Conservation (phyloP, 2,329 filamentous ascomycete species). For the Metarhizium brunneum region DNA sequence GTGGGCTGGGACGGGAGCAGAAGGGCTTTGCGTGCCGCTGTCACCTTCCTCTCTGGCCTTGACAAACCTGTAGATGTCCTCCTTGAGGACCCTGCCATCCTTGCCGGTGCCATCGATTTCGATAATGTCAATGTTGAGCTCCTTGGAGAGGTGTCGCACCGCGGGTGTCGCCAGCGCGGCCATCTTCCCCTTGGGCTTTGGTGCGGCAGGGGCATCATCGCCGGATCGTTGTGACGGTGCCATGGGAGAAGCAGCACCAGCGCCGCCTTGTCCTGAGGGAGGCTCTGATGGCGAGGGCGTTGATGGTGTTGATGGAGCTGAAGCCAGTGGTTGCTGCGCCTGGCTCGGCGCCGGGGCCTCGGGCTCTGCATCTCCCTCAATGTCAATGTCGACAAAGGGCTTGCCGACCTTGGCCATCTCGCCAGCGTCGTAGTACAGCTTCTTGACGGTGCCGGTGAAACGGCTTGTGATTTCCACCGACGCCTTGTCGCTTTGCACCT, state of each 20-base stretch:
- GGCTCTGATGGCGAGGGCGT: constrained; percentile 12
- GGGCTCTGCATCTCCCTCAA: constrained; percentile 61
- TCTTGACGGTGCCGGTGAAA: constrained; percentile 92
- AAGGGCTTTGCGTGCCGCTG: constrained; percentile 12
- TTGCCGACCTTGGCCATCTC: constrained; percentile 95
- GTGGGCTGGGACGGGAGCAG: constrained; percentile 11
- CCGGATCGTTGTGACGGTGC: background rate
- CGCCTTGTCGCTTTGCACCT: constrained; percentile 97
- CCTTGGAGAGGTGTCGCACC: constrained; percentile 78
- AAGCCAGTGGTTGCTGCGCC: constrained; percentile 13
- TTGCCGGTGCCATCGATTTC: constrained; percentile 78
- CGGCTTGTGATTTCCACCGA: constrained; percentile 86
- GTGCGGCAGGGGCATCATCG: constrained; percentile 7
- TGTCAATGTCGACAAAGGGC: constrained; percentile 91
- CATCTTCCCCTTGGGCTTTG: constrained; percentile 48
- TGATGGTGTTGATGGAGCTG: constrained; percentile 11
- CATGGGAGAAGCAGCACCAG: background rate
- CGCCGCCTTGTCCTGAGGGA: background rate
- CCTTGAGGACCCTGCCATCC: constrained; percentile 85
- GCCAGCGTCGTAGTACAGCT: constrained; percentile 87
- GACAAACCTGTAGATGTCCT: constrained; percentile 72
- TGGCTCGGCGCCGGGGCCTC: constrained; percentile 11
- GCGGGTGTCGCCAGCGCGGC: constrained; percentile 81
- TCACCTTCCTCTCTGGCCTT: constrained; percentile 37
- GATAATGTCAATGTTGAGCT: constrained; percentile 66